Evolutionary conservation across 805 yeast species (phyloP), one percentile per base, ranked within the genome.

Genomic region (Candida corydali): DNA sequence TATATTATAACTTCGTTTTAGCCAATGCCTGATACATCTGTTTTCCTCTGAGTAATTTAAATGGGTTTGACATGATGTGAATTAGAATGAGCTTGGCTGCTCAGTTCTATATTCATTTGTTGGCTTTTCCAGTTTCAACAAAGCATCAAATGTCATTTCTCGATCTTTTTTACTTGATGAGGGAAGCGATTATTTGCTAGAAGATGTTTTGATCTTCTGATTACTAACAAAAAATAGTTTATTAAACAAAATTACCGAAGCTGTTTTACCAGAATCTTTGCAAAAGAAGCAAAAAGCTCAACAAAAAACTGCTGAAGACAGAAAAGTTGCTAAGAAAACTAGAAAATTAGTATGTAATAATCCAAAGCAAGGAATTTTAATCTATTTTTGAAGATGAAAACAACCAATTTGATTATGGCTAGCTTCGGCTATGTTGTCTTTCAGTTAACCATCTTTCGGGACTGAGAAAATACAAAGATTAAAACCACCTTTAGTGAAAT

Each of bases 361-460:
- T 18, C 22, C 26, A 4, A 20, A 17, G 17, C 20, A 12, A 23
- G 16, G 23, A 10, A 11, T 18, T 26, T 35, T 22, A 29, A 23
- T 27, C 34, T 39, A 45, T 44, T 44, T 65, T 65, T 76, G 80
- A 78, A 70, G 72, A 74, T 63, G 73, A 64, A 56, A 65, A 63
- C 65, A 58, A 29, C 64, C 63, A 66, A 51, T 58, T 24, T 57
- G 64, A 61, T 63, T 67, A 70, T 55, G 82, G 74, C 85, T 78
- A 79, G 85, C 80, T 56, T 46, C 55, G 74, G 80, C 86, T 47
- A 75, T 80, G 86, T 57, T 76, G 87, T 78, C 75, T 69, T 70
- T 73, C 72, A 55, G 75, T 78, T 78, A 79, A 81, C 87, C 87
- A 81, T 81, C 87, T 81, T 81, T 81, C 87, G 87, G 86, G 85